Evolutionary conservation across 805 yeast genomes (phyloP).

Genomic region (Saccharomycopsis selenospora): DNA sequence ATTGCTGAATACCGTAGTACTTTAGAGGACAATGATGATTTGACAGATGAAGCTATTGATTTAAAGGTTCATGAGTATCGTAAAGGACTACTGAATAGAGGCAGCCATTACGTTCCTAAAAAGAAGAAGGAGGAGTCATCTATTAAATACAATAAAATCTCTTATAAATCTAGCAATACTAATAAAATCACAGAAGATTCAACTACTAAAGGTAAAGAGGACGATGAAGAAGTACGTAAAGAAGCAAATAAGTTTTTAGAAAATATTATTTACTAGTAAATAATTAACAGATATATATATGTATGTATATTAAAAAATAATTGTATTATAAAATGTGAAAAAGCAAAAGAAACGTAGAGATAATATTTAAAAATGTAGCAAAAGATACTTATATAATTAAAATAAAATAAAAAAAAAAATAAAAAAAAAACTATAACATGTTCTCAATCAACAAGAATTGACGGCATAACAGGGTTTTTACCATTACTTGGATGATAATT

Average conservation of each 20-base stretch:
- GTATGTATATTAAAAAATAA: not conserved
- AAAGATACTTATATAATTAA: constrained; percentile 1
- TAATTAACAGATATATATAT: not conserved
- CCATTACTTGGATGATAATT: constrained; percentile 2
- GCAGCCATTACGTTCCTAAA: not conserved
- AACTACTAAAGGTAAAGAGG: no score
- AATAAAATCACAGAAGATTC: not conserved
- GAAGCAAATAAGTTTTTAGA: constrained; percentile 10
- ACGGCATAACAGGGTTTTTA: constrained; percentile 9
- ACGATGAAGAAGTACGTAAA: not conserved
- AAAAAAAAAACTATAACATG: not conserved
- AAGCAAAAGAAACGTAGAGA: not conserved
- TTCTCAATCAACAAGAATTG: constrained; percentile 12
- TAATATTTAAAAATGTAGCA: not conserved
- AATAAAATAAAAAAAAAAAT: constrained; percentile 1
- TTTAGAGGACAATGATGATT: constrained; percentile 11
- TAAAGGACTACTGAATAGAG: not conserved
- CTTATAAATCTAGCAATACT: not conserved
- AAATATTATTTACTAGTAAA: constrained; percentile 2
- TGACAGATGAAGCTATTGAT: constrained; percentile 2
- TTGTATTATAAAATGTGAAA: not conserved
- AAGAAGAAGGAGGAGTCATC: not conserved
- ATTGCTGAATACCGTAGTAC: constrained; percentile 1
- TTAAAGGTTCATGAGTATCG: not conserved
- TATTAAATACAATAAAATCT: not conserved